A percentile compares a stretch with the other conserved stretches of the same genome.
phyloP scores from a whole-genome alignment of 2,329 filamentous ascomycete genomes.

The Zymoseptoria tritici region DNA sequence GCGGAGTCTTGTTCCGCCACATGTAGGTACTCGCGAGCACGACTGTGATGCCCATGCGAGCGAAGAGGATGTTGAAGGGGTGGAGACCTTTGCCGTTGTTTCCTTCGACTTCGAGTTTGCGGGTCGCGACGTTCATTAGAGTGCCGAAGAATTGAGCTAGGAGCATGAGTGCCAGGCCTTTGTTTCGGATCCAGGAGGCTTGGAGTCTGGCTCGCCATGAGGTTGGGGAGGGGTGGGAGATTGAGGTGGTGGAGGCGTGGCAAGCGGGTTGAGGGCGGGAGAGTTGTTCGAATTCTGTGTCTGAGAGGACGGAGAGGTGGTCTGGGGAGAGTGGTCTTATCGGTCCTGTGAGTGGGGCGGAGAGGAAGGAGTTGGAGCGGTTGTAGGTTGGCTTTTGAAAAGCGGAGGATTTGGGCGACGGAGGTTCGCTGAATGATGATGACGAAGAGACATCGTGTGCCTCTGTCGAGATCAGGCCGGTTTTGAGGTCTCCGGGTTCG shows the following conservation, averaged over 20 bases:
- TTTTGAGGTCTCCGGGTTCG: slow-evolving; percentile 5
- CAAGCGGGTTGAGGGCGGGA: slow-evolving; percentile 7
- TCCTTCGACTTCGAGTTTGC: slow-evolving; percentile 62
- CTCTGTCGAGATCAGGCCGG: slow-evolving; percentile 1
- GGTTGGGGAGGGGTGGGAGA: neutral
- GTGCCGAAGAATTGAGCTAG: slow-evolving; percentile 73
- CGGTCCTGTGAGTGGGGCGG: slow-evolving; percentile 21
- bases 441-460: neutral
- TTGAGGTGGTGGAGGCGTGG: neutral
- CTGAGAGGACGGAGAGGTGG: slow-evolving; percentile 34
- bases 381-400: slow-evolving; percentile 1
- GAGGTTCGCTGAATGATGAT: neutral
- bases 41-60: slow-evolving; percentile 67
- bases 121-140: slow-evolving; percentile 75
- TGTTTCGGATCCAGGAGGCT: slow-evolving; percentile 57
- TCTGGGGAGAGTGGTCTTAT: slow-evolving; percentile 37
- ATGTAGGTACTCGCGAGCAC: slow-evolving; percentile 59
- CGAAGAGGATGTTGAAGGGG: slow-evolving; percentile 77
- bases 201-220: slow-evolving; percentile 17
- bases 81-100: slow-evolving; percentile 64
- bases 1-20: slow-evolving; percentile 58
- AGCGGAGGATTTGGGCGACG: slow-evolving; percentile 4
- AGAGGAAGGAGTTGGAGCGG: slow-evolving; percentile 18
- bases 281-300: slow-evolving; percentile 29
- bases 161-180: slow-evolving; percentile 65